Evolutionary conservation across 2,329 filamentous ascomycete genomes (phyloP).

Genomic region (Phymatotrichopsis omnivora): DNA sequence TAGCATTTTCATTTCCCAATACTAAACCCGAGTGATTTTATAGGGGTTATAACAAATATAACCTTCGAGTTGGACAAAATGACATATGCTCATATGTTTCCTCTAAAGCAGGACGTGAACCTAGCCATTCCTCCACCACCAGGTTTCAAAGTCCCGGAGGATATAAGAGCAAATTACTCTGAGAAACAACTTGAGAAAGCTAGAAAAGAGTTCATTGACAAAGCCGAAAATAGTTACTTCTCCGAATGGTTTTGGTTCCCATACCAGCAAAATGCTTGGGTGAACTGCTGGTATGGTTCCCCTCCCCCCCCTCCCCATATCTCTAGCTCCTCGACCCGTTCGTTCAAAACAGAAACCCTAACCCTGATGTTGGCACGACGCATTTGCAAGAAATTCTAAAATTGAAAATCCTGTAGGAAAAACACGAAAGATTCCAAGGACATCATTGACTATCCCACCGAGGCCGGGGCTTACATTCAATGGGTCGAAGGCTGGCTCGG

Average conservation of each 20-base stretch:
- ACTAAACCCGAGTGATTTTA: no score
- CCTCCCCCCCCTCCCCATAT: no score
- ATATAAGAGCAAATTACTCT: slow-evolving; percentile 27
- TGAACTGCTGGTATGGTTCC: slow-evolving; percentile 39
- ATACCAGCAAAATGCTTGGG: slow-evolving; percentile 39
- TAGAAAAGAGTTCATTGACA: slow-evolving; percentile 35
- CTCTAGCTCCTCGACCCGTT: background rate
- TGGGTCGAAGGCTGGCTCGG: slow-evolving; percentile 36
- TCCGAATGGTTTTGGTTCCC: slow-evolving; percentile 45
- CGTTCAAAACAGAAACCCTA: background rate
- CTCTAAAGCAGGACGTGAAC: slow-evolving; percentile 38
- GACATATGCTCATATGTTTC: slow-evolving; percentile 41
- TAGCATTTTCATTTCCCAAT: no score
- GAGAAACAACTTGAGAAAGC: slow-evolving; percentile 34
- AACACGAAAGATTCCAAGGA: slow-evolving; percentile 7
- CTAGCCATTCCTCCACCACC: slow-evolving; percentile 39
- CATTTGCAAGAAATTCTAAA: no score
- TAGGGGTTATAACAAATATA: slow-evolving; percentile 39
- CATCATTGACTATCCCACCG: background rate
- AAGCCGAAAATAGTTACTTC: slow-evolving; percentile 39
- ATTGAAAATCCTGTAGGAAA: slow-evolving; percentile 4
- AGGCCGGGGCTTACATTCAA: slow-evolving; percentile 34
- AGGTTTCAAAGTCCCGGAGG: slow-evolving; percentile 26
- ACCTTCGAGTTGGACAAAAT: slow-evolving; percentile 42
- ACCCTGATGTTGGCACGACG: no score